These are phyloP conservation scores for Calonectria montana DNA, from an alignment of 2,329 filamentous ascomycete species.

Conservation along the genomic window DNA sequence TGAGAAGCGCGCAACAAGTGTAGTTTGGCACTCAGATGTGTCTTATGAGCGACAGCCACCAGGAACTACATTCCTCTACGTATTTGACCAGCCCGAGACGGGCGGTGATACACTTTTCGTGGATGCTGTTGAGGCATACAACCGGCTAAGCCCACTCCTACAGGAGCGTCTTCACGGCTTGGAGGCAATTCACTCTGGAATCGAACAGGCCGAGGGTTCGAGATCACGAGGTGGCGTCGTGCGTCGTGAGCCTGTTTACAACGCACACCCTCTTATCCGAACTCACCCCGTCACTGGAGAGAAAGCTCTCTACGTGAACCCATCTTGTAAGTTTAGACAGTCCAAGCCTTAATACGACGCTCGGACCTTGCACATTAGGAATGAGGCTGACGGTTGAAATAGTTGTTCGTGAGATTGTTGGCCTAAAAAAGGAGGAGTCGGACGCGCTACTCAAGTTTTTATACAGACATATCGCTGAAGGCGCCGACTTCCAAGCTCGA, in stretches of 20 bases:
- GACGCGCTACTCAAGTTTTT: slow-evolving; percentile 75
- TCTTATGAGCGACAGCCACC: slow-evolving; percentile 57
- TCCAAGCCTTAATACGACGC: background rate
- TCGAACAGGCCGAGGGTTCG: slow-evolving; percentile 11
- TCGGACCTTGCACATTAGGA: accelerated
- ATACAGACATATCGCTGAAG: slow-evolving; percentile 73
- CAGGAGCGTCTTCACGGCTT: slow-evolving; percentile 15
- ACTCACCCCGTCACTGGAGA: slow-evolving; percentile 67
- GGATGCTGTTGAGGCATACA: slow-evolving; percentile 10
- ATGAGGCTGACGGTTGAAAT: background rate
- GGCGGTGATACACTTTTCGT: slow-evolving; percentile 24
- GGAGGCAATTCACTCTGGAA: slow-evolving; percentile 12
- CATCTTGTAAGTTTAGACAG: slow-evolving; percentile 35
- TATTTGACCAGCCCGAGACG: background rate
- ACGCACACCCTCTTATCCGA: slow-evolving; percentile 63
- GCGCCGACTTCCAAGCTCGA: slow-evolving; percentile 72
- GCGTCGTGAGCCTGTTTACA: slow-evolving; percentile 31
- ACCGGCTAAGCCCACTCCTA: slow-evolving; percentile 3
- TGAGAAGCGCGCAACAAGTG: slow-evolving; percentile 44
- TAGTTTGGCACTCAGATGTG: slow-evolving; percentile 55
- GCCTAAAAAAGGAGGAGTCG: slow-evolving; percentile 76
- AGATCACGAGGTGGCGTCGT: background rate
- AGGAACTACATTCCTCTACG: slow-evolving; percentile 51
- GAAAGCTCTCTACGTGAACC: slow-evolving; percentile 76
- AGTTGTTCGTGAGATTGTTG: slow-evolving; percentile 59